Conservation (phyloP, 148 eudicot species). For the Fagopyrum esculentum region DNA sequence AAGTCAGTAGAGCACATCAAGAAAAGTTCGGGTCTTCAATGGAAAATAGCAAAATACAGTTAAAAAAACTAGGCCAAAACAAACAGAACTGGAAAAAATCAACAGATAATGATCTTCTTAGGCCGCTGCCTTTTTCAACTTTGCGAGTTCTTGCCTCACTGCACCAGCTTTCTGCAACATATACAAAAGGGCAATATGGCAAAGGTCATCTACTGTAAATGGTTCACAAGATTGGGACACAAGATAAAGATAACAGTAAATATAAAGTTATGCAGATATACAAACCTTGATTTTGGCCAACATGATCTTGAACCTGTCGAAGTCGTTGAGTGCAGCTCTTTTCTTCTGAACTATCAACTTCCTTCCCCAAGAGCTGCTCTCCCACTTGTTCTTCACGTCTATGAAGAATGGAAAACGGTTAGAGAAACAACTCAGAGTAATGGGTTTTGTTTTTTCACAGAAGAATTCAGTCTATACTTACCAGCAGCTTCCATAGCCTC, state of each 20-base stretch:
- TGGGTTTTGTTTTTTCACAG: not conserved
- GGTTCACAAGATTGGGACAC: not conserved
- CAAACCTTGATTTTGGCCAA: constrained; percentile 42
- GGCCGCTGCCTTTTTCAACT: constrained; percentile 11
- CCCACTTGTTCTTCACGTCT: constrained; percentile 64
- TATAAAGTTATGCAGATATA: not conserved
- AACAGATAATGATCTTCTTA: not conserved
- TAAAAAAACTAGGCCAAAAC: not conserved
- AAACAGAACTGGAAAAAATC: not conserved
- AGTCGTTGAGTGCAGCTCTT: constrained; percentile 49
- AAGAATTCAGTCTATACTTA: not conserved
- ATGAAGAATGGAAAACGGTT: not conserved
- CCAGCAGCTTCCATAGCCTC: constrained; percentile 53
- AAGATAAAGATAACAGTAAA: not conserved
- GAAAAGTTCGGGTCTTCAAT: not conserved
- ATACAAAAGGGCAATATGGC: not conserved
- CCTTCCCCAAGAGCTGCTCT: constrained; percentile 54
- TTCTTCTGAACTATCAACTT: constrained; percentile 51
- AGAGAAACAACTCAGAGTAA: not conserved
- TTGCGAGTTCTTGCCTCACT: constrained; percentile 10
- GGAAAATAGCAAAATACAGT: constrained; percentile 5
- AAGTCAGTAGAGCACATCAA: not conserved
- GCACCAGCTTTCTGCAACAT: constrained; percentile 11
- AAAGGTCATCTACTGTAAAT: not conserved
- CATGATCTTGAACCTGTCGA: constrained; percentile 57